phyloP scores from a whole-genome alignment of 352 stramenopile genomes.

The Aphanomyces stellatus region DNA sequence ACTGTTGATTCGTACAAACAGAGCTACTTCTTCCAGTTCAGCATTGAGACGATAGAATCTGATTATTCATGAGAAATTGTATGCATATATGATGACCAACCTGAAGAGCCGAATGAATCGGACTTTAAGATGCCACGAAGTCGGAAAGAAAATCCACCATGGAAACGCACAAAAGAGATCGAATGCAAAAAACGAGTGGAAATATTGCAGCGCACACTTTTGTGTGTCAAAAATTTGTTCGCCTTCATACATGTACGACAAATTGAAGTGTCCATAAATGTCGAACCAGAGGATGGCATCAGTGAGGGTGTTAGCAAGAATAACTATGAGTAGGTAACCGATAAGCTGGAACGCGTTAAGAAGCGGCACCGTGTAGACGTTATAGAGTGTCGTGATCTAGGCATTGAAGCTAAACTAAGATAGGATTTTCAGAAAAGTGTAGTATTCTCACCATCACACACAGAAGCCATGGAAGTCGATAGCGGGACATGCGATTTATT shows the following conservation, averaged over 20 bases:
- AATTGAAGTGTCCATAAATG: constrained; percentile 4
- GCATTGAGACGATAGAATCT: background rate
- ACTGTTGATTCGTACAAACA: background rate
- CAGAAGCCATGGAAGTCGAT: background rate
- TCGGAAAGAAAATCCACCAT: background rate
- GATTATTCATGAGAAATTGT: background rate
- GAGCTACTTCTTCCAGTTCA: background rate
- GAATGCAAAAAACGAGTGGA: background rate
- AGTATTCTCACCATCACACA: background rate
- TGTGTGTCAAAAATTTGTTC: constrained; percentile 7
- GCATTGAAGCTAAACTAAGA: background rate
- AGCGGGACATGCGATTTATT: no score
- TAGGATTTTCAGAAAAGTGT: background rate
- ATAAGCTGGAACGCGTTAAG: background rate
- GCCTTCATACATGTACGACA: constrained; percentile 5
- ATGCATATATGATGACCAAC: background rate
- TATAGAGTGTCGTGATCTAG: constrained; percentile 1
- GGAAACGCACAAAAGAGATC: constrained; percentile 3
- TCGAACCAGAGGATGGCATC: background rate
- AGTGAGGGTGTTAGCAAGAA: background rate
- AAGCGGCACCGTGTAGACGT: background rate
- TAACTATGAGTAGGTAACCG: background rate
- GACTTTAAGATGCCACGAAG: background rate
- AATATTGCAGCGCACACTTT: constrained; percentile 6
- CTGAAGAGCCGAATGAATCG: background rate